Percentiles rank a stretch among this genome's conserved stretches.
Evolutionary conservation across 257 asterid species (phyloP).

Genomic region (Plectranthus barbatus): DNA sequence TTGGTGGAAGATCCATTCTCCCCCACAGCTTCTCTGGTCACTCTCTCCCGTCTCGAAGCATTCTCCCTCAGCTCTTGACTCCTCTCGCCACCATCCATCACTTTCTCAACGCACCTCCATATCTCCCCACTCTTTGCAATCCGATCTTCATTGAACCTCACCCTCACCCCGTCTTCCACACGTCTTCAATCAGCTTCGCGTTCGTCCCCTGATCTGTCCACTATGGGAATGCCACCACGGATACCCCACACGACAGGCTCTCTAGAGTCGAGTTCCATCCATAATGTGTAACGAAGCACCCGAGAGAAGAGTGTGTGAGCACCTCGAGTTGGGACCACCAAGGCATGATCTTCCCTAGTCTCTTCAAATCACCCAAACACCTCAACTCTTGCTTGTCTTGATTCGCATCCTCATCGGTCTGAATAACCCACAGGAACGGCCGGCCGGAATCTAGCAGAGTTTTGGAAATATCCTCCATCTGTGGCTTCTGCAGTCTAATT

Average conservation of each 20-base stretch:
- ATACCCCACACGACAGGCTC: constrained; percentile 36
- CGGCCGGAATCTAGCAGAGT: constrained; percentile 20
- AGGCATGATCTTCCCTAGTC: constrained; percentile 34
- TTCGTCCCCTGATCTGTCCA: constrained; percentile 51
- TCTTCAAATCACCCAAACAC: constrained; percentile 22
- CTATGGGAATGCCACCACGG: constrained; percentile 38
- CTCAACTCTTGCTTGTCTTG: constrained; percentile 3
- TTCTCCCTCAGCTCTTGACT: constrained; percentile 26
- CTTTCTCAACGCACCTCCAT: constrained; percentile 35
- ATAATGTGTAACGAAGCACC: constrained; percentile 54
- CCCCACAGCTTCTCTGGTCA: constrained; percentile 32
- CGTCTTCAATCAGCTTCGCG: constrained; percentile 46
- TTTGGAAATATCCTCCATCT: constrained; percentile 44
- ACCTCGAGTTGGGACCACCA: constrained; percentile 66
- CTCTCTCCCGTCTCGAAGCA: constrained; percentile 23
- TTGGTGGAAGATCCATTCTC: constrained; percentile 38
- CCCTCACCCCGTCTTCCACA: constrained; percentile 48
- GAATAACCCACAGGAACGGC: constrained; percentile 63
- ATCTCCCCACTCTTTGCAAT: constrained; percentile 40
- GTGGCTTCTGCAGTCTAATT: constrained; percentile 7
- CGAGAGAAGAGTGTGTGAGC: constrained; percentile 38
- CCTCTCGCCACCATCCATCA: constrained; percentile 32
- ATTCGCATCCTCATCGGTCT: neutral
- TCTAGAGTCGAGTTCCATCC: constrained; percentile 68
- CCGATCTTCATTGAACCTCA: constrained; percentile 14